Base-by-base conservation (phyloP, 768 basidiomycete species). In the Amanita brunnescens region DNA sequence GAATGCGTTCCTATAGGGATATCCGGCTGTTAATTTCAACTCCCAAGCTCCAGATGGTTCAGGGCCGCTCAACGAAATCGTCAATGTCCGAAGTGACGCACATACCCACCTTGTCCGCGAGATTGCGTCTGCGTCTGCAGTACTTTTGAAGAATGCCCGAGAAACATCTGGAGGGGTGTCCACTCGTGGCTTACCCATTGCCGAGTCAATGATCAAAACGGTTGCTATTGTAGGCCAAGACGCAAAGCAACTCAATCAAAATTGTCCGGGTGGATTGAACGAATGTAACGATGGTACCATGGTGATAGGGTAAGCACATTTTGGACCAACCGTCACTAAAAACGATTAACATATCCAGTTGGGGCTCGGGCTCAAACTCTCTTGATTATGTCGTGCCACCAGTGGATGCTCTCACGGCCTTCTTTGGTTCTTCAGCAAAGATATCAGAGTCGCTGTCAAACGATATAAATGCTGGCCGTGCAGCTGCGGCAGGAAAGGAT, bases 111-210 rank as follows among this genome's bases (percentile, higher is more conserved):
- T 87, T 14, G 78, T 75, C 14, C 71, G 73, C 21, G 77, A 85
- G 54, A 81, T 90, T 26, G 87, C 78, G 4, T 73, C 78, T 0
- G 79, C 77, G 0, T 83, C 82, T 0, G 79, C 80, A 1, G 82
- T 87, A 16, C 62, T 89, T 30, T 70, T 87, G 10, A 87, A 87
- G 67, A 88, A 88, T 61, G 67, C 71, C 33, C 62, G 74, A 55
- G 70, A 65, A 12, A 62, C 64, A 23, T 69, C 63, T 2, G 52
- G 56, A 13, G 73, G 73, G 2, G 61, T 55, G 2, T 69, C 67
- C 5, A 58, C 64, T 14, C 64, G 69, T 9, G 75, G 75, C 0
- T 57, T 78, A n/a, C 77, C 76, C 4, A 57, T 74, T 2, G 59
- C 72, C n/a, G 65, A 68, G 12, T 66, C 75, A 32, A 72, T 72